phyloP scores from a whole-genome alignment of 2,329 filamentous ascomycete genomes.

The Talaromyces sp. region DNA sequence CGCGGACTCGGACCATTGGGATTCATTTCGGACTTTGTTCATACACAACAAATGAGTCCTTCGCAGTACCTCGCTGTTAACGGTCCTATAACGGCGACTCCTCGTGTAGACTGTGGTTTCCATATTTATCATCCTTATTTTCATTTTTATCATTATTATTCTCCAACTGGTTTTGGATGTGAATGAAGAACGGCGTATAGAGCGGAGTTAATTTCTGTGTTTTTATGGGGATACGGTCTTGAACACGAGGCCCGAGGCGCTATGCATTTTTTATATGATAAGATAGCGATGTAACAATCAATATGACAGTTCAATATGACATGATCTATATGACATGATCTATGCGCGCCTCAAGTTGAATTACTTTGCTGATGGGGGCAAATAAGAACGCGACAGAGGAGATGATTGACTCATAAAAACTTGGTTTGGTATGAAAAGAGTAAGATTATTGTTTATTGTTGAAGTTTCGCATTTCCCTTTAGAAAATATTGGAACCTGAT shows the following conservation, averaged over 20 bases:
- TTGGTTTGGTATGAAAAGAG: too few species aligned
- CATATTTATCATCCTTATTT: conserved; percentile 1
- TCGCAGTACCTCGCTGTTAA: background rate
- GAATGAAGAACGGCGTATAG: conserved; percentile 19
- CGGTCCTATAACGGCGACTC: background rate
- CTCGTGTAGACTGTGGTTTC: background rate
- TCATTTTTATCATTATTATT: conserved; percentile 7
- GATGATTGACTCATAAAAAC: too few species aligned
- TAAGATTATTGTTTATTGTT: background rate
- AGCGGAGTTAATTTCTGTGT: conserved; percentile 14
- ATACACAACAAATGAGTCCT: conserved; percentile 72
- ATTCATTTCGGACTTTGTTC: conserved; percentile 78
- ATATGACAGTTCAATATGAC: background rate
- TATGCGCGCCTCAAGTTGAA: too few species aligned
- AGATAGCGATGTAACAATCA: background rate
- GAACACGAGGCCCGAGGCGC: background rate
- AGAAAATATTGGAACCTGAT: background rate
- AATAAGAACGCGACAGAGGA: too few species aligned
- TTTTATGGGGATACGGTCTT: background rate
- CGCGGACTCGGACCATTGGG: conserved; percentile 84
- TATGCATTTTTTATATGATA: background rate
- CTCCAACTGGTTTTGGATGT: conserved; percentile 22
- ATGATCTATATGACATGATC: too few species aligned
- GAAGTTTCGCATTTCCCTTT: background rate
- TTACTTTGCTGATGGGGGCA: too few species aligned